Evolutionary conservation across 2,329 filamentous ascomycete species (phyloP).

Genomic region (Phaeosphaeriaceae sp.): DNA sequence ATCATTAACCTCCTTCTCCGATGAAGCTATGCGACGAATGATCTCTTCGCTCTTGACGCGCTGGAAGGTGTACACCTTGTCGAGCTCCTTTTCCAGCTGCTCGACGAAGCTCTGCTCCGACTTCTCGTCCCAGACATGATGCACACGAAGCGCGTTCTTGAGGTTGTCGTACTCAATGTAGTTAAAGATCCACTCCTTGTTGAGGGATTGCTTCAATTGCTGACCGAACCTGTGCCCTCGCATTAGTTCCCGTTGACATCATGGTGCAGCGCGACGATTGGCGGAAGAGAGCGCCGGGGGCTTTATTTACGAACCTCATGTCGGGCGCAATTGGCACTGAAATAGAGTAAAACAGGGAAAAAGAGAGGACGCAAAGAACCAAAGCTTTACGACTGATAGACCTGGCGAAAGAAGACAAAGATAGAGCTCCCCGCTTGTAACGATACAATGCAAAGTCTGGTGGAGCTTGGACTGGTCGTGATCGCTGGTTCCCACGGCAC

Average conservation of each 20-base stretch:
- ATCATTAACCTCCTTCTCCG: slow-evolving; percentile 87
- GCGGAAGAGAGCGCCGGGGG: slow-evolving; percentile 10
- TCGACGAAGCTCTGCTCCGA: slow-evolving; percentile 89
- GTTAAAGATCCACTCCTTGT: slow-evolving; percentile 97
- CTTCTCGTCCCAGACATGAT: slow-evolving; percentile 83
- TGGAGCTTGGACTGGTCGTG: slow-evolving; percentile 19
- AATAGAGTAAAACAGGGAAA: slow-evolving; percentile 12
- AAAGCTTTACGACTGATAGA: slow-evolving; percentile 16
- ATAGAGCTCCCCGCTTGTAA: slow-evolving; percentile 5
- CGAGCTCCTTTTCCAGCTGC: slow-evolving; percentile 87
- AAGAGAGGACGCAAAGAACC: slow-evolving; percentile 8
- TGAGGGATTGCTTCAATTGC: slow-evolving; percentile 92
- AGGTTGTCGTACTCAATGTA: slow-evolving; percentile 98
- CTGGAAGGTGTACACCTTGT: slow-evolving; percentile 98
- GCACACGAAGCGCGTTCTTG: slow-evolving; percentile 82
- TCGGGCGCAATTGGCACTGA: slow-evolving; percentile 18
- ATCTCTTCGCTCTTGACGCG: slow-evolving; percentile 98
- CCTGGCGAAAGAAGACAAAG: slow-evolving; percentile 10
- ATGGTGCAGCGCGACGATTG: slow-evolving; percentile 23
- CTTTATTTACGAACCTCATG: slow-evolving; percentile 38
- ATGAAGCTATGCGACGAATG: slow-evolving; percentile 83
- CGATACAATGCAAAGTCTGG: slow-evolving; percentile 11
- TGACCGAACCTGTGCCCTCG: slow-evolving; percentile 76
- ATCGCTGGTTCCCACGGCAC: slow-evolving; percentile 10
- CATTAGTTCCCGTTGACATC: slow-evolving; percentile 37